Evolutionary conservation across 345 rosid genomes (phyloP).

Genomic region (Bruguiera sexangula): DNA sequence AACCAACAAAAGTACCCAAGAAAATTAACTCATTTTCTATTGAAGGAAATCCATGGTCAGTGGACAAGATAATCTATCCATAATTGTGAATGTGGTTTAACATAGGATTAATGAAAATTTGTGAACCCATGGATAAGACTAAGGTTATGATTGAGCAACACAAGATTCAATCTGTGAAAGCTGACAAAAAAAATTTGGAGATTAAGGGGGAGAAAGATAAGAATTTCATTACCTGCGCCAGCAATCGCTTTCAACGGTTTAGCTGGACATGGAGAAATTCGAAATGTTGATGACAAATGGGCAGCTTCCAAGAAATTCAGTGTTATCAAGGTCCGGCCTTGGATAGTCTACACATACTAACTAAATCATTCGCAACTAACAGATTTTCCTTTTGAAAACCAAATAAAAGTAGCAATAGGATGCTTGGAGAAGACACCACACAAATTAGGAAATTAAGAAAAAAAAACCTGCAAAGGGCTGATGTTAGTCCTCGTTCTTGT

Average conservation of each 20-base stretch:
- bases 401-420: too few species aligned
- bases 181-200: not conserved
- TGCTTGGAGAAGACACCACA: too few species aligned
- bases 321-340: constrained; percentile 78
- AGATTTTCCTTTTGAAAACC: not conserved
- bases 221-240: constrained; percentile 64
- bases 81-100: not conserved
- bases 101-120: not conserved
- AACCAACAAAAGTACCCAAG: not conserved
- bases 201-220: not conserved
- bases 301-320: constrained; percentile 91
- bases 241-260: constrained; percentile 80
- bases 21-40: too few species aligned
- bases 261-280: constrained; percentile 54
- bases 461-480: too few species aligned
- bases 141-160: too few species aligned
- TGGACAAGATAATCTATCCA: not conserved
- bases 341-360: constrained; percentile 81
- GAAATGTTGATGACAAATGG: constrained; percentile 65
- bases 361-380: constrained; percentile 29
- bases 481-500: too few species aligned
- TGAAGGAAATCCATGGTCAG: not conserved
- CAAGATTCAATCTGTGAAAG: too few species aligned
- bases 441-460: too few species aligned
- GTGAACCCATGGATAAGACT: not conserved